Evolutionary conservation across 768 basidiomycete genomes (phyloP), one percentile per base, ranked within the genome.

Genomic region (Podaxis carcinomalis): DNA sequence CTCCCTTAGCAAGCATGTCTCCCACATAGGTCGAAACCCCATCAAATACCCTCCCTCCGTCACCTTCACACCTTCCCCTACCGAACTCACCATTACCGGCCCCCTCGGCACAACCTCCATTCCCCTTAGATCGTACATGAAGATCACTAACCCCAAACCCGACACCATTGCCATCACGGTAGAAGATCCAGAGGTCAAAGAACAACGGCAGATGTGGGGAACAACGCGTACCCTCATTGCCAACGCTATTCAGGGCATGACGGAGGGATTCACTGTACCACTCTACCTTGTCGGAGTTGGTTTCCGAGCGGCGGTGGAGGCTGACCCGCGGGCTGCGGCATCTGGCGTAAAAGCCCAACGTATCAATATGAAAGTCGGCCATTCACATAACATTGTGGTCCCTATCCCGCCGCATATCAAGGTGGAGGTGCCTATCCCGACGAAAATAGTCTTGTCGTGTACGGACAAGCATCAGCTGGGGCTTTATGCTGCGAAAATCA

Each of bases 151-250:
- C 51, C 72, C 79, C 1, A 70, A 75, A 42, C 68, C 74, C 49
- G 69, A 73, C 61, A 70, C 70, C 13, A 69, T 83, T 66, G 71
- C 75, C n/a, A 70, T 84, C 23, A 62, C 80, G 5, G 86, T 96
- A 47, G 81, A 89, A 65, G 80, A 93, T 67, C 78, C 89, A 1
- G 77, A 80, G 44, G 70, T 85, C 54, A 90, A 92, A 71, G 76
- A 84, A 56, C 95, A 98, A 73, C 85, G 92, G 46, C 84, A 89
- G 61, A 89, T 92, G 82, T 98, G 96, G 95, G 96, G 96, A n/a
- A 86, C 92, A 49, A 95, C 93, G 13, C 86, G 95, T 56, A 90
- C 94, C 0, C 81, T 95, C 65, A 91, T 98, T 70, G 78, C 82
- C 65, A 98, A 98, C 70, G 95, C 95, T 14, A 84, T 99, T 64